These are phyloP conservation scores for Suillus discolor DNA, from an alignment of 768 basidiomycete genomes.

Conservation along the genomic window DNA sequence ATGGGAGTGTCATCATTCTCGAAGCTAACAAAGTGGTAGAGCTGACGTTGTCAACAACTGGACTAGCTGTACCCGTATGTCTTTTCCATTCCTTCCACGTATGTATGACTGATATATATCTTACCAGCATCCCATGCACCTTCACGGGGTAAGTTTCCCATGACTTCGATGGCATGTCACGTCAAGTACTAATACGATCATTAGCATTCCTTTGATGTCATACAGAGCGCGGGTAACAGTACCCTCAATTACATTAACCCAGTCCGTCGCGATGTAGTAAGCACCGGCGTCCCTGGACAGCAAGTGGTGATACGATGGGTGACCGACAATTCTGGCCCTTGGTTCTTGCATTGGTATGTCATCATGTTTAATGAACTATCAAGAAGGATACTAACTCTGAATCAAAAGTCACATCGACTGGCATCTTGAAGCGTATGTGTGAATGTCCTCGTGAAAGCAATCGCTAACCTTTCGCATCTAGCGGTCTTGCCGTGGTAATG, in stretches of 20 bases:
- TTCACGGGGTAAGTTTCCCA: slow-evolving; percentile 30
- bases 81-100: neutral
- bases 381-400: neutral
- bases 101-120: neutral
- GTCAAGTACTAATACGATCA: neutral
- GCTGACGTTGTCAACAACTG: neutral
- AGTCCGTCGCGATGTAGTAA: slow-evolving; percentile 41
- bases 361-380: neutral
- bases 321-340: slow-evolving; percentile 67
- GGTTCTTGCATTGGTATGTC: slow-evolving; percentile 35
- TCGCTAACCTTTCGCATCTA: slow-evolving; percentile 4
- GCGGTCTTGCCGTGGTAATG: slow-evolving; percentile 34
- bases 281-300: slow-evolving; percentile 31
- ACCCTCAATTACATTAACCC: slow-evolving; percentile 15
- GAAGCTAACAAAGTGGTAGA: slow-evolving; percentile 43
- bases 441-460: neutral
- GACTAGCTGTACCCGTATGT: neutral
- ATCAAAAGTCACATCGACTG: slow-evolving; percentile 19
- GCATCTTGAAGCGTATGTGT: slow-evolving; percentile 21
- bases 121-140: slow-evolving; percentile 28
- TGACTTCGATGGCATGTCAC: neutral
- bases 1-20: slow-evolving; percentile 41
- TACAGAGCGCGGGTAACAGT: slow-evolving; percentile 15
- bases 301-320: slow-evolving; percentile 56
- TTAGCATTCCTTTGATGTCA: slow-evolving; percentile 16